Base-by-base conservation (phyloP, 2,329 filamentous ascomycete genomes). In the Pestalotiopsis fici region DNA sequence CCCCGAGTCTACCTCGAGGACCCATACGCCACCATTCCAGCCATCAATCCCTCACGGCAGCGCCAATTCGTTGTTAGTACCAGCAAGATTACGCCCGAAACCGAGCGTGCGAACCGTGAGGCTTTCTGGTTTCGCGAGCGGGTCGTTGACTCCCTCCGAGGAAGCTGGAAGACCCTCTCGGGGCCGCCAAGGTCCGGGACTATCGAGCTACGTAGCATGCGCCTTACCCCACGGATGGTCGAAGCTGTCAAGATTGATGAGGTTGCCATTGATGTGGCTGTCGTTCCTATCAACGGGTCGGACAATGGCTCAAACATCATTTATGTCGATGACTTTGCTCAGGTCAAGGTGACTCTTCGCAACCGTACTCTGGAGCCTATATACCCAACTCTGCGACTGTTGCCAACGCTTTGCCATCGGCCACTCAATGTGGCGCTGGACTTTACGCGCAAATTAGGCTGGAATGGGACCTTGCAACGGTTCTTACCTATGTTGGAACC, bases 31-130 rank as follows among this genome's bases (percentile, higher is more conserved):
- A 85, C 91, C 1, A 93, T 98, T 50, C 95, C 94, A 0, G 91
- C 90, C 1, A 84, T 97, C 11, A 94, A 95, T 71, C 91, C 92
- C 0, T 90, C 91, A 0, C 90, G 91, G n/a, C 91, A 94, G 75
- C 88, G 94, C n/a, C 95, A 98, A 75, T 98, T 97, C 74, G 93
- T 98, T 35, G 93, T 97, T 56, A 96, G 92, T 78, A 88, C 90
- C 18, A 90, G 89, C 75, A 93, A 93, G 73, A 88, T 95, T 66
- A 91, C 92, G 0, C 92, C 93, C 0, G 93, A 96, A 70, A 88
- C 87, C 56, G 95, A 98, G 80, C 88, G 92, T 39, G 87, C 90
- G 13, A 91, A 87, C 68, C 86, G 95, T 64, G 94, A 97, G 80
- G 89, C 91, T 0, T 98, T 98, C 77, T 98, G 95, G 95, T 97